phyloP scores from a whole-genome alignment of 148 eudicot species.

The Pharnaceum exiguum region DNA sequence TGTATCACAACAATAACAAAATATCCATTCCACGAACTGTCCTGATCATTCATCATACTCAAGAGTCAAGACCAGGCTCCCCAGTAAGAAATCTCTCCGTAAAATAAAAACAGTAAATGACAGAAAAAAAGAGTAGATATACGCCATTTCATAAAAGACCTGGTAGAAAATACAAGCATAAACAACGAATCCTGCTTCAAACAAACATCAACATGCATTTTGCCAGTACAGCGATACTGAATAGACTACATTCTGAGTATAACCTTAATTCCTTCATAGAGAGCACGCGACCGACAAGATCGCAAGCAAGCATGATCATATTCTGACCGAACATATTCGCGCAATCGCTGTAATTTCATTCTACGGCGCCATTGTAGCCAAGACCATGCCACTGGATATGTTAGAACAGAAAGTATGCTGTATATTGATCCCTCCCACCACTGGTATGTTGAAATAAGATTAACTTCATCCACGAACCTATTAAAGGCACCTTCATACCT shows the following conservation, averaged over 20 bases:
- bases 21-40: too few relatives aligned
- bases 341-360: slow-evolving; percentile 79
- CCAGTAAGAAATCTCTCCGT: too few relatives aligned
- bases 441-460: slow-evolving; percentile 75
- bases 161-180: too few relatives aligned
- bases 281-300: slow-evolving; percentile 98
- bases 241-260: slow-evolving; percentile 7
- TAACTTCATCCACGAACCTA: slow-evolving; percentile 88
- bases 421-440: slow-evolving; percentile 98
- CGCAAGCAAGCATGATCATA: slow-evolving; percentile 98
- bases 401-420: slow-evolving; percentile 73
- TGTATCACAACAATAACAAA: too few relatives aligned
- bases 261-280: slow-evolving; percentile 97
- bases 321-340: slow-evolving; percentile 96
- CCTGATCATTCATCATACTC: too few relatives aligned
- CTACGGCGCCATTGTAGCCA: slow-evolving; percentile 94
- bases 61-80: too few relatives aligned
- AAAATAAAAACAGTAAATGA: too few relatives aligned
- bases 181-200: too few relatives aligned
- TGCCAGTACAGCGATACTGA: not conserved
- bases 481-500: slow-evolving; percentile 94
- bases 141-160: too few relatives aligned
- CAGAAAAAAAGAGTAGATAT: too few relatives aligned
- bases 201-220: too few relatives aligned
- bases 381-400: slow-evolving; percentile 93